Conservation (phyloP, 2,329 filamentous ascomycete genomes). For the Epichloe amarillans region DNA sequence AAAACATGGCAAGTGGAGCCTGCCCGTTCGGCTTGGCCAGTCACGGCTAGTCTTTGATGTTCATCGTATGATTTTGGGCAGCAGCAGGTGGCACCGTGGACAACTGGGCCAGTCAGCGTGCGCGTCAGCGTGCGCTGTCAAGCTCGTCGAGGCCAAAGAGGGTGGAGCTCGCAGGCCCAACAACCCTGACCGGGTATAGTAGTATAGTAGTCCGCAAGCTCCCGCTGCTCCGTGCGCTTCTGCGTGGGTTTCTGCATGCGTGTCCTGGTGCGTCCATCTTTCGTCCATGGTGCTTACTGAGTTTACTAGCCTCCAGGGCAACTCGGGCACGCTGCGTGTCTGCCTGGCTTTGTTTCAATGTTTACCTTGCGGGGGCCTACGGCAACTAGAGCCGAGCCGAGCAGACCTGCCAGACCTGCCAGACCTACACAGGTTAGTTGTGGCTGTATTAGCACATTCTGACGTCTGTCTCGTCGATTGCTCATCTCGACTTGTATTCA, state of each 20-base stretch:
- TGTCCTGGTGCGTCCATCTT: not conserved
- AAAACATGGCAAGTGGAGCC: constrained; percentile 1
- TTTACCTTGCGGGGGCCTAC: too few relatives aligned
- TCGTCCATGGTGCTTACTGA: not conserved
- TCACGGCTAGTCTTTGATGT: not conserved
- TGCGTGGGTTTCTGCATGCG: not conserved
- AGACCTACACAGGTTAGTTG: too few relatives aligned
- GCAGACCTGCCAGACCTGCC: too few relatives aligned
- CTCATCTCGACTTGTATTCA: too few relatives aligned
- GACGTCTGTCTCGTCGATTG: too few relatives aligned
- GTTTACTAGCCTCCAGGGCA: too few relatives aligned
- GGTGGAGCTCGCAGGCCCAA: not conserved
- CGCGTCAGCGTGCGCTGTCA: not conserved
- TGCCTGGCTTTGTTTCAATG: too few relatives aligned
- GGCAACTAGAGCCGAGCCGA: too few relatives aligned
- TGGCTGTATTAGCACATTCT: too few relatives aligned
- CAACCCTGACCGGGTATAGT: not conserved
- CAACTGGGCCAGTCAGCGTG: not conserved
- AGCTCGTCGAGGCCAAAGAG: not conserved
- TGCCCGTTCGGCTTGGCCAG: not conserved
- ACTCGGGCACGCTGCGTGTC: too few relatives aligned
- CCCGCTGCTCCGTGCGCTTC: not conserved
- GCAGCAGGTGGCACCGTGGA: not conserved
- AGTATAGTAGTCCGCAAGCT: not conserved
- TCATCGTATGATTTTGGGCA: constrained; percentile 5